Percentiles rank a stretch among this genome's conserved stretches.
Evolutionary conservation across 2,329 filamentous ascomycete species (phyloP).

Genomic region (Lomentospora prolificans): DNA sequence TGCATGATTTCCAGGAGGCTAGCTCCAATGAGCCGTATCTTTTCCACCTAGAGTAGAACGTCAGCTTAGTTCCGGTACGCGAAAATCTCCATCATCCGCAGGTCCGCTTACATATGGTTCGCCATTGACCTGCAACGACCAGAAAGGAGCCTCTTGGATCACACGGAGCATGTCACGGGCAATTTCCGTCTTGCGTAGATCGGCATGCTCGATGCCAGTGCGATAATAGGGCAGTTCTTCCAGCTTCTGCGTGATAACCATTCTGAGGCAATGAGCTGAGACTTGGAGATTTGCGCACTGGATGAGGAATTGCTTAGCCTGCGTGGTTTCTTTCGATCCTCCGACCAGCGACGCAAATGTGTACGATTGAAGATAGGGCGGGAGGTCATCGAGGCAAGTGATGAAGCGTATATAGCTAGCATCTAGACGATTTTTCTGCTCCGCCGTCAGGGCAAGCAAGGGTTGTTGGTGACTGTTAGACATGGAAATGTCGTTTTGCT

Average conservation of each 20-base stretch:
- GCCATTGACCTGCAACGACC: constrained; percentile 28
- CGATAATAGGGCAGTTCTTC: constrained; percentile 23
- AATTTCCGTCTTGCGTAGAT: constrained; percentile 30
- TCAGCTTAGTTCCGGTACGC: not conserved
- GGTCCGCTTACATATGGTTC: constrained; percentile 26
- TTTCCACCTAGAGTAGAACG: constrained; percentile 23
- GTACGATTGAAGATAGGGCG: constrained; percentile 24
- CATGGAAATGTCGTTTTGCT: not conserved
- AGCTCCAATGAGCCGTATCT: constrained; percentile 28
- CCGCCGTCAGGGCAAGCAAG: constrained; percentile 11
- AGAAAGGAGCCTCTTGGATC: constrained; percentile 30
- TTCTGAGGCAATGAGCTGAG: constrained; percentile 29
- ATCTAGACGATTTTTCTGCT: constrained; percentile 23
- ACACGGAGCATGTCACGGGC: constrained; percentile 30
- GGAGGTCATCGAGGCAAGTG: constrained; percentile 29
- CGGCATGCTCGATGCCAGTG: constrained; percentile 20
- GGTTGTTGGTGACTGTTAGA: no score
- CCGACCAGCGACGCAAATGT: constrained; percentile 13
- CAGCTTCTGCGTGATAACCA: constrained; percentile 28
- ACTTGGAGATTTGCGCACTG: constrained; percentile 31
- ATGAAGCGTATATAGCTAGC: constrained; percentile 28
- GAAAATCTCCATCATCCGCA: not conserved
- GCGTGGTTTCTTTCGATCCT: constrained; percentile 12
- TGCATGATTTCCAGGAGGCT: constrained; percentile 28
- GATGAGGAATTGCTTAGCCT: constrained; percentile 24